These are phyloP conservation scores for Phytophthora capsici DNA, from an alignment of 352 stramenopile species.

Conservation along the genomic window DNA sequence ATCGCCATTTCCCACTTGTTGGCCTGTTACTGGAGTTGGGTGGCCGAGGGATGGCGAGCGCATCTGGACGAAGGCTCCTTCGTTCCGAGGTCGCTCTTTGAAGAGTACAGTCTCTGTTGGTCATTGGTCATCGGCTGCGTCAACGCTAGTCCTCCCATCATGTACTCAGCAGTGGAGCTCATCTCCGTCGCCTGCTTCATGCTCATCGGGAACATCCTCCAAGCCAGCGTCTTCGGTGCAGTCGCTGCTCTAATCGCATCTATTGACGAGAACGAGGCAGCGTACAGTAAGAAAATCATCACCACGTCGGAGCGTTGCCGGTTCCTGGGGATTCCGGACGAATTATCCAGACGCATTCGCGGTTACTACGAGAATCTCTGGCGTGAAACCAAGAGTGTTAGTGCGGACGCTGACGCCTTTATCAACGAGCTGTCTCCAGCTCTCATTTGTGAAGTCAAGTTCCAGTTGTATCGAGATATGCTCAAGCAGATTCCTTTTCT, in stretches of 20 bases:
- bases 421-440: slow-evolving; percentile 77
- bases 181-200: slow-evolving; percentile 69
- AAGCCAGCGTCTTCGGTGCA: slow-evolving; percentile 74
- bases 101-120: slow-evolving; percentile 61
- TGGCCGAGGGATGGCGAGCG: slow-evolving; percentile 50
- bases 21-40: slow-evolving; percentile 71
- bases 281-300: slow-evolving; percentile 77
- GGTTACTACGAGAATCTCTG: slow-evolving; percentile 76
- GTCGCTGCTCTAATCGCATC: slow-evolving; percentile 68
- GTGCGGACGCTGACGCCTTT: slow-evolving; percentile 65
- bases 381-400: slow-evolving; percentile 67
- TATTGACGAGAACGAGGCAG: slow-evolving; percentile 65
- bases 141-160: slow-evolving; percentile 62
- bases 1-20: slow-evolving; percentile 58
- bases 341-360: slow-evolving; percentile 54
- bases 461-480: slow-evolving; percentile 82
- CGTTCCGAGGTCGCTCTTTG: slow-evolving; percentile 26
- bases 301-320: slow-evolving; percentile 64
- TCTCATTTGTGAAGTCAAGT: slow-evolving; percentile 79
- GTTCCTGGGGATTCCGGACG: slow-evolving; percentile 65
- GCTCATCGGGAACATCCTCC: slow-evolving; percentile 67
- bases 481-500: slow-evolving; percentile 79
- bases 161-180: slow-evolving; percentile 54
- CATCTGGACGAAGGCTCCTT: slow-evolving; percentile 43
- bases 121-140: slow-evolving; percentile 64